Conservation (phyloP, 148 eudicot species). For the Rhododendron henanense region DNA sequence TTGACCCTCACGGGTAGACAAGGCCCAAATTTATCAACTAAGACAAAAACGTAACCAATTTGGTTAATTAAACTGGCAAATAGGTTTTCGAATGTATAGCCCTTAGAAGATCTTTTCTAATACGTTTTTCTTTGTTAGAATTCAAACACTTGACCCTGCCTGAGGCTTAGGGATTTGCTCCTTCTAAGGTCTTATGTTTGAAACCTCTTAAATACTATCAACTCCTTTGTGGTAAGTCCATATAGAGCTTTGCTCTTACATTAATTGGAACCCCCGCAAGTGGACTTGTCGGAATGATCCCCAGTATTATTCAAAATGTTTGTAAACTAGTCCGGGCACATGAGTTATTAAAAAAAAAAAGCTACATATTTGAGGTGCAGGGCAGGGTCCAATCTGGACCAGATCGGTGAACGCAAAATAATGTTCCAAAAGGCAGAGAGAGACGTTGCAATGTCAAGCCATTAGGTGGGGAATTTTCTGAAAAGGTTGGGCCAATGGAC, state of each 20-base stretch:
- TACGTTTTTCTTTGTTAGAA: too few relatives aligned
- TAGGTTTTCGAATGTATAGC: too few relatives aligned
- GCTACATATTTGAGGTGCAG: neutral
- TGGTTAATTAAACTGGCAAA: neutral
- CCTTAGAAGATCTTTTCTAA: too few relatives aligned
- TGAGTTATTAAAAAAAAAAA: neutral
- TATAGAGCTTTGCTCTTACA: too few relatives aligned
- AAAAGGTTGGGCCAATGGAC: neutral
- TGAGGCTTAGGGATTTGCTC: too few relatives aligned
- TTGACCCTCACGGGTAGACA: neutral
- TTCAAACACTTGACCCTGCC: too few relatives aligned
- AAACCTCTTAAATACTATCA: too few relatives aligned
- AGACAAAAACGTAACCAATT: neutral
- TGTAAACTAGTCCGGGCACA: neutral
- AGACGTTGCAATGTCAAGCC: neutral
- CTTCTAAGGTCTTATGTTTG: too few relatives aligned
- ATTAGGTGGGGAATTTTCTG: neutral
- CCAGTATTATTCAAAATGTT: neutral
- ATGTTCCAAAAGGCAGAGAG: neutral
- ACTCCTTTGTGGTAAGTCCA: too few relatives aligned
- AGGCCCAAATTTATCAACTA: neutral
- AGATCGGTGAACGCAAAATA: neutral
- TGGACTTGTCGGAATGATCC: too few relatives aligned
- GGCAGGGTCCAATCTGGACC: neutral
- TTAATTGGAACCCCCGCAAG: too few relatives aligned